phyloP scores from a whole-genome alignment of 352 stramenopile genomes.

The Pseudoperonospora humuli region DNA sequence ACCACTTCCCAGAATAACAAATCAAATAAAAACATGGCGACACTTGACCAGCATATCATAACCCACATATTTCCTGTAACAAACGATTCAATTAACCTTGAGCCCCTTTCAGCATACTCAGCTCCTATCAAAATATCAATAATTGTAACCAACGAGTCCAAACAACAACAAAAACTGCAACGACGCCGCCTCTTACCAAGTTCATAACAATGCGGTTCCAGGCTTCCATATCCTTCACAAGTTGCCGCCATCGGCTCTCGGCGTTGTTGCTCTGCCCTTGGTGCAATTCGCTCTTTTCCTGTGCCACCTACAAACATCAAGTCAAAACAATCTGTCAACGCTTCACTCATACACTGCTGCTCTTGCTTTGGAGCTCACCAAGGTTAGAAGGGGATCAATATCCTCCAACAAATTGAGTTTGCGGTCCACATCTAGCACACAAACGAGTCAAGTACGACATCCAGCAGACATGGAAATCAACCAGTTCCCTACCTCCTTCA shows the following conservation, averaged over 20 bases:
- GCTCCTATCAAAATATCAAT: slow-evolving; percentile 20
- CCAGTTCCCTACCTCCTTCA: slow-evolving; percentile 5
- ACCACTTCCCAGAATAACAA: no score
- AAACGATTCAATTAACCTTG: neutral
- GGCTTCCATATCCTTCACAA: slow-evolving; percentile 81
- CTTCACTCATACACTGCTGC: neutral
- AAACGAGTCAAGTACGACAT: neutral
- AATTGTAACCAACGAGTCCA: no score
- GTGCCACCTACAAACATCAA: slow-evolving; percentile 23
- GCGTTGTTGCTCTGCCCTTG: slow-evolving; percentile 24
- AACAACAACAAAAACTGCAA: no score
- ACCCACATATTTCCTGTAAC: no score
- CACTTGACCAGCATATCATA: no score
- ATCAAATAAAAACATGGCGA: no score
- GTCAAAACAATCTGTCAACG: neutral
- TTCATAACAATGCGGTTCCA: slow-evolving; percentile 85
- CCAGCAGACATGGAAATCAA: neutral
- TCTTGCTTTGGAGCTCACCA: slow-evolving; percentile 29
- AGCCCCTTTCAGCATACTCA: slow-evolving; percentile 21
- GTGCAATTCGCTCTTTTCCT: slow-evolving; percentile 35
- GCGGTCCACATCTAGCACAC: slow-evolving; percentile 12
- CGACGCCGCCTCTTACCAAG: slow-evolving; percentile 28
- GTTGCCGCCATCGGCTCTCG: slow-evolving; percentile 62
- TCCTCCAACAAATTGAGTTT: slow-evolving; percentile 16
- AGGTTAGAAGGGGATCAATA: slow-evolving; percentile 30